Evolutionary conservation across 768 basidiomycete species (phyloP), one percentile per base, ranked within the genome.

Genomic region (Termitomyces sp.): DNA sequence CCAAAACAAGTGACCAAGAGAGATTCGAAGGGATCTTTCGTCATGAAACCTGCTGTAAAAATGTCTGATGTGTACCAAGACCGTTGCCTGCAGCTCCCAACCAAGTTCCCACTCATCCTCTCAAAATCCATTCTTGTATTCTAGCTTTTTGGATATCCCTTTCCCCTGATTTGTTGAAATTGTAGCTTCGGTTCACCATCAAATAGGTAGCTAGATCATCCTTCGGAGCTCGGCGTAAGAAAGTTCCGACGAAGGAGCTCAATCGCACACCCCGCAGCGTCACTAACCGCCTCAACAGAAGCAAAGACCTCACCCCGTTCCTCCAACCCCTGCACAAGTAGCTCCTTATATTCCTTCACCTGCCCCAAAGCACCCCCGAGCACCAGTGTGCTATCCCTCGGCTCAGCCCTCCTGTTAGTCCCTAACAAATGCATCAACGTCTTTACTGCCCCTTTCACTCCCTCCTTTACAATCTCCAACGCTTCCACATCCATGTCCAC

Each of bases 321-420:
- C 7, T 54, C 39, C 46, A 67, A 50, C 9, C 54, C 61, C 15
- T 54, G 50, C 6, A 63, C 48, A 6, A 70, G 57, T 24, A 66
- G 37, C 27, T 46, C 49, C 24, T 50, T 58, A 36, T 61, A 70
- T 27, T 48, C 45, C 13, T 45, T n/a, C n/a, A 69, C 44, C 48
- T 68, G 67, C 9, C 60, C 57, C 42, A 69, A 54, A 5, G 65
- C 67, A 22, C 69, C 70, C 13, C 70, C 68, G 34, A 71, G 58
- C 9, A 68, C 62, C 22, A 69, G 64, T 0, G 60, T 61, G 36
- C 63, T 68, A 6, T 59, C 41, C 9, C 36, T 36, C 5, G 65
- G 27, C 1, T 39, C 30, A 20, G 66, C 47, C n/a, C 30, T 30
- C 3, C 52, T 37, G 7, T 61, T 46, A 11, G 49, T 20, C 12